Conservation (phyloP, 2,329 filamentous ascomycete species). For the Ilyonectria robusta region DNA sequence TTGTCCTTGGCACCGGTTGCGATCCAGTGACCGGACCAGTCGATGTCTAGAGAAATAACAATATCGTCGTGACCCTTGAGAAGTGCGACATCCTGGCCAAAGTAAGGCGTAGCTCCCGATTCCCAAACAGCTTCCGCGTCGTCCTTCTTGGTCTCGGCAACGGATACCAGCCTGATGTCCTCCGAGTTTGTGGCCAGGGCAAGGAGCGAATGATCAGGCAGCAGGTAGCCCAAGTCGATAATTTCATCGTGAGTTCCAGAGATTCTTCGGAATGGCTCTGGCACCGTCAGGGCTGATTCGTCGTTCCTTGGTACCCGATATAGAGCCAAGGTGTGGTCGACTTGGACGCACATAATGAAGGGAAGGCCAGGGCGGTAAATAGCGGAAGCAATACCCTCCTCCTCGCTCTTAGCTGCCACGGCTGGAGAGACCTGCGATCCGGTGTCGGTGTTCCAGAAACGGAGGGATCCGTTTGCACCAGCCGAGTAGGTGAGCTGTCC, state of each 20-base stretch:
- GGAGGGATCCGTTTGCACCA: slow-evolving; percentile 85
- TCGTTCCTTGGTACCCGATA: slow-evolving; percentile 68
- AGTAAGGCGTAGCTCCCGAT: slow-evolving; percentile 68
- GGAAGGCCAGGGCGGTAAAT: slow-evolving; percentile 76
- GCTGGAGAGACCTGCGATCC: slow-evolving; percentile 85
- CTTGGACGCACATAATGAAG: slow-evolving; percentile 85
- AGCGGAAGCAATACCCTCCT: slow-evolving; percentile 79
- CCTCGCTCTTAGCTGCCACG: slow-evolving; percentile 73
- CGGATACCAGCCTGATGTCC: slow-evolving; percentile 88
- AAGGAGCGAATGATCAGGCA: slow-evolving; percentile 83
- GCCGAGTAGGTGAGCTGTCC: slow-evolving; percentile 85
- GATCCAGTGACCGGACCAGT: slow-evolving; percentile 98
- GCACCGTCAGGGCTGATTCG: slow-evolving; percentile 54
- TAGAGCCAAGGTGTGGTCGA: slow-evolving; percentile 88
- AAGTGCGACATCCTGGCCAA: slow-evolving; percentile 89
- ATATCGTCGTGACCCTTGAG: slow-evolving; percentile 95
- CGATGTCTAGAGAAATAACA: slow-evolving; percentile 92
- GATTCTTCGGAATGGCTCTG: slow-evolving; percentile 79
- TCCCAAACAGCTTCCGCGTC: slow-evolving; percentile 41
- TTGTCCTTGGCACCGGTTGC: slow-evolving; percentile 98
- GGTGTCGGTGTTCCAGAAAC: slow-evolving; percentile 85
- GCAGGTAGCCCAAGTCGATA: slow-evolving; percentile 91
- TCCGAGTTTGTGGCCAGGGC: slow-evolving; percentile 96
- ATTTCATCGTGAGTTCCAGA: slow-evolving; percentile 98
- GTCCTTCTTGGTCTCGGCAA: slow-evolving; percentile 59